Evolutionary conservation across 1,284 basidiomycete genomes (phyloP).

Genomic region (Phylloporus sp.): DNA sequence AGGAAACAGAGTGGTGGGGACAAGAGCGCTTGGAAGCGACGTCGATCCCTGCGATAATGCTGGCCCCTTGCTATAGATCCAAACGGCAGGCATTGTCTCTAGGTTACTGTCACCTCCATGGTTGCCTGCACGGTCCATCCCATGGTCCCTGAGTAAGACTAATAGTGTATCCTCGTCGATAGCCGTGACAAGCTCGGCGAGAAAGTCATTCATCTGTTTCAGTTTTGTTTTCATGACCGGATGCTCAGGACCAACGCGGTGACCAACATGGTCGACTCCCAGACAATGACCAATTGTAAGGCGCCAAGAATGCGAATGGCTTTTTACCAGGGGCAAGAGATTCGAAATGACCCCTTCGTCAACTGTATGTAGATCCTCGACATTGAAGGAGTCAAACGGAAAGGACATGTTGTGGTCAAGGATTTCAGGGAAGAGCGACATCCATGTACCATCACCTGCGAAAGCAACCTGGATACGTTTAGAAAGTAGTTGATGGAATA

Average conservation of each 20-base stretch:
- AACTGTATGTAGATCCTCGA: constrained; percentile 96
- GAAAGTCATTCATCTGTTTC: constrained; percentile 84
- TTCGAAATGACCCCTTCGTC: constrained; percentile 94
- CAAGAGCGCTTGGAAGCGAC: constrained; percentile 49
- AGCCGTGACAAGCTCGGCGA: constrained; percentile 68
- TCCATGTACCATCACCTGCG: constrained; percentile 98
- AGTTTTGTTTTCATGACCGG: constrained; percentile 88
- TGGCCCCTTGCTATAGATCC: constrained; percentile 86
- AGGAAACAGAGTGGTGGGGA: constrained; percentile 66
- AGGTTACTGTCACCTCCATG: constrained; percentile 92
- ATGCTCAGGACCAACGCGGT: constrained; percentile 91
- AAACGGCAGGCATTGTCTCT: constrained; percentile 87
- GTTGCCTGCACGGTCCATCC: constrained; percentile 95
- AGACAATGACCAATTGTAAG: constrained; percentile 93
- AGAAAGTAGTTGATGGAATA: constrained; percentile 2
- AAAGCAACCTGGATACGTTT: constrained; percentile 62
- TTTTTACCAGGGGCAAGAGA: constrained; percentile 54
- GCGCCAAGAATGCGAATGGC: constrained; percentile 63
- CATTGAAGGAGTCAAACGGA: constrained; percentile 97
- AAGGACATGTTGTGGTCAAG: constrained; percentile 76
- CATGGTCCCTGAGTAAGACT: constrained; percentile 94
- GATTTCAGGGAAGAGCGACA: constrained; percentile 80
- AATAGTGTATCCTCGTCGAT: constrained; percentile 85
- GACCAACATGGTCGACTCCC: constrained; percentile 98
- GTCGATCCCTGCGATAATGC: constrained; percentile 43